Evolutionary conservation across 208 protist genomes (phyloP).

Genomic region (Trypanosomatidae sp.): DNA sequence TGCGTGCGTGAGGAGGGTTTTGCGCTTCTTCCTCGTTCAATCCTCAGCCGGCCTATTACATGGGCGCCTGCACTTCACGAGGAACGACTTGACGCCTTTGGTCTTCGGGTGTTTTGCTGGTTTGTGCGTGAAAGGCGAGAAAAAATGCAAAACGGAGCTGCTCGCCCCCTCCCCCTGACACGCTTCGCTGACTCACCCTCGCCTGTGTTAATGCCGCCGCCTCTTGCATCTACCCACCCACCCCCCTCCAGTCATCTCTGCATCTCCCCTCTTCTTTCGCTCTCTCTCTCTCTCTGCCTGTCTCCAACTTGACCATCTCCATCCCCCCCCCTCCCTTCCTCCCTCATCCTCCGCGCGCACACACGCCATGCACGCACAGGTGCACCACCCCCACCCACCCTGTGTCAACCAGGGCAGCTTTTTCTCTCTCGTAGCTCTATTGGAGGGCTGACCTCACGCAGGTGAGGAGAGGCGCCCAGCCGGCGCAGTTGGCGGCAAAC

Average conservation of each 20-base stretch:
- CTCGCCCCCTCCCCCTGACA: not conserved
- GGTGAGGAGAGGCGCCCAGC: not conserved
- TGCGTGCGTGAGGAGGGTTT: not conserved
- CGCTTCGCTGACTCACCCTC: not conserved
- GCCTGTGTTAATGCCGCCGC: not conserved
- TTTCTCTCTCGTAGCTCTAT: not conserved
- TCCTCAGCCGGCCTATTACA: not conserved
- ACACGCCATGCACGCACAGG: not conserved
- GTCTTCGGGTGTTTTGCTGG: not conserved
- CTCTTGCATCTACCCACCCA: not conserved
- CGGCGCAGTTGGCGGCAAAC: not conserved
- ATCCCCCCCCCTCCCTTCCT: not conserved
- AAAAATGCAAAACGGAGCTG: not conserved
- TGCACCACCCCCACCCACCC: not conserved
- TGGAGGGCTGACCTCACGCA: not conserved
- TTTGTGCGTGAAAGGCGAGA: not conserved
- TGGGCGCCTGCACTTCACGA: not conserved
- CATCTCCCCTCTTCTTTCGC: not conserved
- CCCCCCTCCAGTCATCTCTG: not conserved
- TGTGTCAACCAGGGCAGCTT: not conserved
- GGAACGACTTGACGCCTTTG: not conserved
- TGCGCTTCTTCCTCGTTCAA: not conserved
- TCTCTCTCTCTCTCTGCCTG: not conserved
- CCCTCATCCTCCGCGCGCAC: not conserved
- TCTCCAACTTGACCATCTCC: not conserved